A percentile compares a stretch with the other conserved stretches of the same genome.
These are phyloP conservation scores for Phialocephala subalpina DNA, from an alignment of 2,329 filamentous ascomycete species.

Conservation along the genomic window DNA sequence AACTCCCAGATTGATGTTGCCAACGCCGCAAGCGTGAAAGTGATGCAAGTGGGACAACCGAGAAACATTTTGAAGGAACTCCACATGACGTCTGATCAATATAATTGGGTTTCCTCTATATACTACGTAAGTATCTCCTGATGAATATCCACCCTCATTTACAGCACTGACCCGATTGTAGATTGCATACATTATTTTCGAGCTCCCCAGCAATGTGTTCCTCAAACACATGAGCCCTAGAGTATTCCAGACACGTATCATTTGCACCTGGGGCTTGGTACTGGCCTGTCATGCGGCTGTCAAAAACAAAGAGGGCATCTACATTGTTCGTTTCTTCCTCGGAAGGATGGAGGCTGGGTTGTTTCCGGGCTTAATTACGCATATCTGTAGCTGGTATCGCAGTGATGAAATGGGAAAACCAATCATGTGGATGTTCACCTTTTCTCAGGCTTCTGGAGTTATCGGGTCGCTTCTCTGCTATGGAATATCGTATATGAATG, in stretches of 20 bases:
- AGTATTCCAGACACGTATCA: not conserved
- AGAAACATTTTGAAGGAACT: not conserved
- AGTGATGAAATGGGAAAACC: not conserved
- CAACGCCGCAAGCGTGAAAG: not conserved
- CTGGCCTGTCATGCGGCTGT: not conserved
- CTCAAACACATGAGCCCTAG: not conserved
- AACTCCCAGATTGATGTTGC: too few relatives aligned
- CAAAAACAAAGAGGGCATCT: not conserved
- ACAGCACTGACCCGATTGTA: not conserved
- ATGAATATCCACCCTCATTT: not conserved
- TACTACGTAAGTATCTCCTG: not conserved
- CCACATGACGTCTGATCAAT: not conserved
- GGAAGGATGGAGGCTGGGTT: not conserved
- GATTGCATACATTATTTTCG: not conserved
- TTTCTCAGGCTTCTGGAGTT: not conserved
- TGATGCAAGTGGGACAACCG: not conserved
- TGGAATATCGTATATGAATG: not conserved
- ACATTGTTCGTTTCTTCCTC: not conserved
- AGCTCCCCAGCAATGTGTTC: not conserved
- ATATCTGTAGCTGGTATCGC: not conserved
- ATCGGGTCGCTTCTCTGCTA: not conserved
- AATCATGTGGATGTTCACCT: not conserved
- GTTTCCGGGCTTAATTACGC: not conserved
- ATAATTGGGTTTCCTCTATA: not conserved
- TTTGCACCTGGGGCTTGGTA: not conserved